Evolutionary conservation across 495 filamentous ascomycete genomes (phyloP), one percentile per base, ranked within the genome.

Genomic region (Talaromyces trachyspermus): DNA sequence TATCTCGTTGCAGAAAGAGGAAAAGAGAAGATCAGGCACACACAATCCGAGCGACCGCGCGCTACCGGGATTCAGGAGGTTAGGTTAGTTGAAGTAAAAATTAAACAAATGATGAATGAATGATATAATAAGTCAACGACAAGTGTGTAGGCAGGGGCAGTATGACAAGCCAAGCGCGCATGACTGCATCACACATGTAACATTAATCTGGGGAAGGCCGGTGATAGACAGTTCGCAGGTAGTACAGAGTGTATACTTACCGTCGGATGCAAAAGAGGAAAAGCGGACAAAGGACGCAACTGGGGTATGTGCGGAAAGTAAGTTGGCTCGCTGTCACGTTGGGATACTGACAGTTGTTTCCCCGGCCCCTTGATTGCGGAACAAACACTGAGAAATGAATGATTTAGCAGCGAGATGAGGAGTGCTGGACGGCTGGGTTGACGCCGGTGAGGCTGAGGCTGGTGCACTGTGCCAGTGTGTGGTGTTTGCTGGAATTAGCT

Each of bases 21-120:
- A 26, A 14, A 48, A 20, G 9, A 38, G 29, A 38, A 25, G n/a
- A 20, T 23, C 22, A 40, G 22, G 35, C 17, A 36, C 26, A 46
- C 43, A 46, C 15, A 40, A 41, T 42, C 43, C 43, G 36, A 49
- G 46, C 46, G 46, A 41, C 46, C 46, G 36, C 24, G 46, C 46
- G 43, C 43, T 45, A 25, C 25, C 10, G 11, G 17, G 20, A 17
- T 17, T 5, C n/a, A n/a, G n/a, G n/a, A 15, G 33, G 33, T 36
- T 2, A 17, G 19, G 33, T 36, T 36, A 36, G 33, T 36, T 9
- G 19, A 17, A n/a, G 5, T 36, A 38, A 38, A 11, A 14, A 37
- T 38, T 1, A 9, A 18, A 2, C 2, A 18, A 36, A 8, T 2
- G 11, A 2, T 2, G 11, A 36, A 8, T 2, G 18, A 35, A 35